Evolutionary conservation across 768 basidiomycete genomes (phyloP).

Genomic region (Auriscalpium microsporum): DNA sequence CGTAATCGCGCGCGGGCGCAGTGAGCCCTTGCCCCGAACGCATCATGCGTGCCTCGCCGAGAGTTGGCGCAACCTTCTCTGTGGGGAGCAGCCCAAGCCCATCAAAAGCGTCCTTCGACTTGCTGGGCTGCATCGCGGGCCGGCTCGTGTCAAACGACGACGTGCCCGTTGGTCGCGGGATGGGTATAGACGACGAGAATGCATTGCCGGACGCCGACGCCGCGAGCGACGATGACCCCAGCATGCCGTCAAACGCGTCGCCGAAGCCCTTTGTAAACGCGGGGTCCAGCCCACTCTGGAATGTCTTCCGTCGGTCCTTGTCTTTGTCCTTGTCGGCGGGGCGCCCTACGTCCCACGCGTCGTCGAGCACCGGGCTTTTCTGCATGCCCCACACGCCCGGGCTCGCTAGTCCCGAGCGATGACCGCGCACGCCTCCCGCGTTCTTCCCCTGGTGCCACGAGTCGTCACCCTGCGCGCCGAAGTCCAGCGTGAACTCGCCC

Average conservation of each 20-base stretch:
- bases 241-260: slow-evolving; percentile 41
- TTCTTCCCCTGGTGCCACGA: slow-evolving; percentile 9
- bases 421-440: slow-evolving; percentile 14
- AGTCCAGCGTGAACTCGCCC: slow-evolving; percentile 17
- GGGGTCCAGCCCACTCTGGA: slow-evolving; percentile 1
- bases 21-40: slow-evolving; percentile 40
- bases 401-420: slow-evolving; percentile 13
- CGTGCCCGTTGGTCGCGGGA: neutral
- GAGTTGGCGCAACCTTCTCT: slow-evolving; percentile 48
- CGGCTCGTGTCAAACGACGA: slow-evolving; percentile 1
- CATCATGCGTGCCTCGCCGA: slow-evolving; percentile 67
- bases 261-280: slow-evolving; percentile 39
- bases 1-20: slow-evolving; percentile 13
- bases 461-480: slow-evolving; percentile 22
- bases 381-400: slow-evolving; percentile 8
- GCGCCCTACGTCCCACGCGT: slow-evolving; percentile 8
- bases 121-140: slow-evolving; percentile 8
- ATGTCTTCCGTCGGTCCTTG: slow-evolving; percentile 12
- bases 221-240: slow-evolving; percentile 3
- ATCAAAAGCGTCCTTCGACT: slow-evolving; percentile 67
- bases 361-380: slow-evolving; percentile 2
- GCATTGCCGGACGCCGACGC: slow-evolving; percentile 4
- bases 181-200: neutral
- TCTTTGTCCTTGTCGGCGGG: slow-evolving; percentile 4
- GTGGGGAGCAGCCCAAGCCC: slow-evolving; percentile 51